Percentiles rank a stretch among this genome's conserved stretches.
phyloP scores from a whole-genome alignment of 2,329 filamentous ascomycete genomes.

The Helotiales sp. region DNA sequence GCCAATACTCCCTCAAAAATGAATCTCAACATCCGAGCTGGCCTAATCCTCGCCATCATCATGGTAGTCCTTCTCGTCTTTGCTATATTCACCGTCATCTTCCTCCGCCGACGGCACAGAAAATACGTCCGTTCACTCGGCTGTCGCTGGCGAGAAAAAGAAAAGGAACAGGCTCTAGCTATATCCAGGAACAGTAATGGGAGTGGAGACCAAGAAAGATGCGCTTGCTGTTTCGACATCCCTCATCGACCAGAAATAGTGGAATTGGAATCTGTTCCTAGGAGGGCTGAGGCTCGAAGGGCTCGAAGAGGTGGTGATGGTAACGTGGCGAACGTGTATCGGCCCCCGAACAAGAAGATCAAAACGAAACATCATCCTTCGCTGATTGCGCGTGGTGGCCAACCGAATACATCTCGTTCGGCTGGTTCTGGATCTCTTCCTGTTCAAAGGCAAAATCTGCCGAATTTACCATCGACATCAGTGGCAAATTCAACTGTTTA shows the following conservation, averaged over 20 bases:
- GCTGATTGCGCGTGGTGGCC: too few species aligned
- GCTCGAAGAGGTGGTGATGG: background rate
- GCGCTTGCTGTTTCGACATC: background rate
- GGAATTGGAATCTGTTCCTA: too few species aligned
- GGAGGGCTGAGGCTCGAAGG: too few species aligned
- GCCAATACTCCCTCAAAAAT: background rate
- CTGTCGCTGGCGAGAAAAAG: background rate
- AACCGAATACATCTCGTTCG: too few species aligned
- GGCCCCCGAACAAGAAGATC: too few species aligned
- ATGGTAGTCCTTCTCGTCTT: background rate
- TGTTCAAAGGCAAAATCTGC: background rate
- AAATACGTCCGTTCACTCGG: background rate
- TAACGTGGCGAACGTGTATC: background rate
- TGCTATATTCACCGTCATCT: background rate
- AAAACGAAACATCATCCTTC: too few species aligned
- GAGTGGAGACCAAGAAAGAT: background rate
- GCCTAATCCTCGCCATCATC: background rate
- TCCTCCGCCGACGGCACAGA: background rate
- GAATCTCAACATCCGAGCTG: background rate
- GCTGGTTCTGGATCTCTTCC: too few species aligned
- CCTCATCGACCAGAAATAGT: background rate
- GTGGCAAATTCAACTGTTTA: background rate
- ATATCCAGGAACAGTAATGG: background rate
- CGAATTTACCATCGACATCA: background rate
- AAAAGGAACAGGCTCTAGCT: background rate